Evolutionary conservation across 805 yeast species (phyloP).

Genomic region (Wickerhamomyces xylosicus): DNA sequence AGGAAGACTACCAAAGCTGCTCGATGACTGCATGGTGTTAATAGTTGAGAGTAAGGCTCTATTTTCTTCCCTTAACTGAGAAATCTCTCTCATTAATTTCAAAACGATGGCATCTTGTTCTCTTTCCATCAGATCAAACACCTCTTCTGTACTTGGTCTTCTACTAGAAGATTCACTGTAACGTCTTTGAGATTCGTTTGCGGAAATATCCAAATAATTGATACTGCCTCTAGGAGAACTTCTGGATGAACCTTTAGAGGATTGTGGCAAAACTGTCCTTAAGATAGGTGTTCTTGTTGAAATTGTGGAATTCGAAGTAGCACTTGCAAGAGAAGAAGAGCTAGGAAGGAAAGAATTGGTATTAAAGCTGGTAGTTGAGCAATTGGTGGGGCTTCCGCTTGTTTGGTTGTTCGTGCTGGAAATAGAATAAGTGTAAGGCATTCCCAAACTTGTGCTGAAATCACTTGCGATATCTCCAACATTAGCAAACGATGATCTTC

Average conservation of each 20-base stretch:
- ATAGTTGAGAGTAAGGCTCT: conserved; percentile 22
- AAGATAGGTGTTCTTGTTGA: conserved; percentile 7
- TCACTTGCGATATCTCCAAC: conserved; percentile 9
- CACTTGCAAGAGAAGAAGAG: conserved; percentile 2
- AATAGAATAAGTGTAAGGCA: conserved; percentile 11
- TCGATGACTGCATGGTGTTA: conserved; percentile 8
- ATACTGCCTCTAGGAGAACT: conserved; percentile 16
- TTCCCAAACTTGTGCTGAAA: conserved; percentile 12
- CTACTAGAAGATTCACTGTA: conserved; percentile 11
- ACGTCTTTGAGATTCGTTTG: conserved; percentile 9
- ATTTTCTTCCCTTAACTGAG: conserved; percentile 42
- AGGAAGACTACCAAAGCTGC: neutral
- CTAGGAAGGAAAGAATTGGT: neutral
- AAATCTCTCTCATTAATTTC: conserved; percentile 54
- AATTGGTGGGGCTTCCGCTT: neutral
- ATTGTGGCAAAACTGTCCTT: conserved; percentile 3
- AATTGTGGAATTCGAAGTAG: conserved; percentile 1
- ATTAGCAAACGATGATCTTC: conserved; percentile 12
- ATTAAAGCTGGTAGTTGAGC: neutral
- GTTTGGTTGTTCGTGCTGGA: neutral
- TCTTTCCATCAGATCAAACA: conserved; percentile 53
- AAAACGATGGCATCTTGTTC: conserved; percentile 72
- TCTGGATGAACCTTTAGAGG: conserved; percentile 2
- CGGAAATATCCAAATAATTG: conserved; percentile 4
- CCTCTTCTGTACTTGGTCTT: conserved; percentile 32